A percentile compares a stretch with the other conserved stretches of the same genome.
Evolutionary conservation across 345 rosid genomes (phyloP).

Genomic region (Salix brachista): DNA sequence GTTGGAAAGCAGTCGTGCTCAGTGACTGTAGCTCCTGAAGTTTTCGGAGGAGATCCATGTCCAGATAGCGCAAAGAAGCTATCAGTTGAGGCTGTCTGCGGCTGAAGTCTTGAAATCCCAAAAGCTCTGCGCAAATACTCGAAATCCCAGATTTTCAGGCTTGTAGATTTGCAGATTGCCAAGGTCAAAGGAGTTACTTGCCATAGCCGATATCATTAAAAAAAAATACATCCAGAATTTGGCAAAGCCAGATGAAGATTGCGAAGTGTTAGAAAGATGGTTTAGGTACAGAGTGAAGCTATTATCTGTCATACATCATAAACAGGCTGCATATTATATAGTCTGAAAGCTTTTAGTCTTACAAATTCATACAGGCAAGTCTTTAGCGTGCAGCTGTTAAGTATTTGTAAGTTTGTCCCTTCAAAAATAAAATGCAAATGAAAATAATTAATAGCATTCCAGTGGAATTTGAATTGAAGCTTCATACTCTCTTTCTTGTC

Average conservation of each 20-base stretch:
- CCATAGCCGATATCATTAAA: too few species aligned
- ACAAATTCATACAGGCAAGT: constrained; percentile 6
- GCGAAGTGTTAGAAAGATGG: constrained; percentile 9
- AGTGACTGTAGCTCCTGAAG: constrained; percentile 19
- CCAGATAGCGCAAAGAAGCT: constrained; percentile 19
- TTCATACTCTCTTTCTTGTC: too few species aligned
- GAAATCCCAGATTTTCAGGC: constrained; percentile 12
- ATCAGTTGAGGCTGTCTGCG: constrained; percentile 30
- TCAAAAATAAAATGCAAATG: constrained; percentile 16
- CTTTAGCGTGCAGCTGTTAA: constrained; percentile 24
- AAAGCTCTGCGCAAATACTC: constrained; percentile 3
- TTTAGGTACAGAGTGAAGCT: constrained; percentile 19
- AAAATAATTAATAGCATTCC: constrained; percentile 15
- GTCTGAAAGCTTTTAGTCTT: constrained; percentile 10
- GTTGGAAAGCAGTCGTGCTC: constrained; percentile 24
- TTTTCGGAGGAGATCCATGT: constrained; percentile 31
- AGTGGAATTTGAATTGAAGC: too few species aligned
- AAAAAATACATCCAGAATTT: not conserved
- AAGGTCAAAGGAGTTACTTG: not conserved
- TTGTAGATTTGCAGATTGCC: not conserved
- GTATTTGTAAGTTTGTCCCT: constrained; percentile 3
- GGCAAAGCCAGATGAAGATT: constrained; percentile 27
- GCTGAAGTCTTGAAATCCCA: not conserved
- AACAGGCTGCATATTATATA: constrained; percentile 2
- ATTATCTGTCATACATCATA: constrained; percentile 12